Evolutionary conservation across 495 filamentous ascomycete species (phyloP), one percentile per base, ranked within the genome.

Genomic region (Letharia columbiana): DNA sequence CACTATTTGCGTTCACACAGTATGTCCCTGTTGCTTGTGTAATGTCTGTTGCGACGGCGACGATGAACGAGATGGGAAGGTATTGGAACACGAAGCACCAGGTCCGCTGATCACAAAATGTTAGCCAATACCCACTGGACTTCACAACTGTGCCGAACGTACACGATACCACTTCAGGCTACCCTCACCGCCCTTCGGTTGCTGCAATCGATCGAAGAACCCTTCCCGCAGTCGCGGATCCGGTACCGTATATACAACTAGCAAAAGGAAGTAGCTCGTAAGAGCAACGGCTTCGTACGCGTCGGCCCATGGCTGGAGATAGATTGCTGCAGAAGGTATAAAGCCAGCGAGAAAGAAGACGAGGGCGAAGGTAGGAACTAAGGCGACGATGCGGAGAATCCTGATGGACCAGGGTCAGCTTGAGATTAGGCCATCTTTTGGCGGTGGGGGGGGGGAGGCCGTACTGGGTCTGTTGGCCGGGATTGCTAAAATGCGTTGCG

Each of bases 11-110:
- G 7, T 73, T 75, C 0, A 73, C 63, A 35, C 77, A 77, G 68
- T 74, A 77, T 2, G 71, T 47, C 3, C 64, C 69, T 0, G 67
- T 61, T 4, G 69, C 72, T 57, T 77, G 70, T 8, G 77, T 75
- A 64, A 77, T 73, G 61, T 68, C 70, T 13, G 72, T 71, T 15
- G 64, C 67, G 23, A 76, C 56, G 11, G 76, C 75, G 11, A 66
- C 47, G n/a, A 73, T 23, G n/a, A 75, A 65, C 6, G 70, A 60
- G 15, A 76, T 66, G 20, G 74, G 37, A 1, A 75, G 71, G 57
- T 76, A 77, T 59, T 77, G 75, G 6, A 76, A 65, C 23, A 76
- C 70, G 28, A 50, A 17, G 39, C 70, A 65, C 71, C 72, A 76
- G 28, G 60, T 70, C 69, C 64, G 69, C 73, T 35, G 15, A 18